Evolutionary conservation across 768 basidiomycete species (phyloP).

Genomic region (Imleria badia): DNA sequence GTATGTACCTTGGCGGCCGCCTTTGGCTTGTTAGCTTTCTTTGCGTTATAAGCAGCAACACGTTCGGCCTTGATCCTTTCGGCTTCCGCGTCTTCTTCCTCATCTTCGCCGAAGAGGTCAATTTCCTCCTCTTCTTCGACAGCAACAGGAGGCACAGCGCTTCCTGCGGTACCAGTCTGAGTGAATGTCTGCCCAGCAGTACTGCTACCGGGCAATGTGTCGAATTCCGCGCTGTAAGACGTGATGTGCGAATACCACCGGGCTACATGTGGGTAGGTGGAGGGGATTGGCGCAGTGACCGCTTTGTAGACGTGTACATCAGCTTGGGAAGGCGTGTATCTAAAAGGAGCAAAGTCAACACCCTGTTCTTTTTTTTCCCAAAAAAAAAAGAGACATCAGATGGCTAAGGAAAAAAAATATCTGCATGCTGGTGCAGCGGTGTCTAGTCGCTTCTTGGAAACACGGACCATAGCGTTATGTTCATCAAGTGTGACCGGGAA

Average conservation of each 20-base stretch:
- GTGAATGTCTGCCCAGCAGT: slow-evolving; percentile 75
- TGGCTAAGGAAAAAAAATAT: slow-evolving; percentile 64
- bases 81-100: slow-evolving; percentile 81
- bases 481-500: slow-evolving; percentile 53
- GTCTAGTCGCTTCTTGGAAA: slow-evolving; percentile 95
- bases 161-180: slow-evolving; percentile 41
- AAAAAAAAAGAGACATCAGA: slow-evolving; percentile 51
- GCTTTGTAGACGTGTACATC: slow-evolving; percentile 92
- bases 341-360: slow-evolving; percentile 33
- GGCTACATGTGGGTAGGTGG: slow-evolving; percentile 67
- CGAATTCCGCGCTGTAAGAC: slow-evolving; percentile 79
- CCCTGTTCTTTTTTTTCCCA: background rate
- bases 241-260: slow-evolving; percentile 96
- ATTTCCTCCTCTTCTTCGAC: slow-evolving; percentile 65
- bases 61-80: slow-evolving; percentile 90
- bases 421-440: slow-evolving; percentile 79
- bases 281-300: slow-evolving; percentile 63
- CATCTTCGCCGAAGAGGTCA: slow-evolving; percentile 87
- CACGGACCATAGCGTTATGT: slow-evolving; percentile 87
- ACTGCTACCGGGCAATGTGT: slow-evolving; percentile 80
- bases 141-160: slow-evolving; percentile 46
- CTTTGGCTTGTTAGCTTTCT: slow-evolving; percentile 92
- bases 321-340: slow-evolving; percentile 90
- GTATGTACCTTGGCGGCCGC: slow-evolving; percentile 74
- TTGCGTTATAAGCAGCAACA: slow-evolving; percentile 88